Evolutionary conservation across 2,329 filamentous ascomycete species (phyloP), one percentile per base, ranked within the genome.

Genomic region (Corynespora cassiicola): DNA sequence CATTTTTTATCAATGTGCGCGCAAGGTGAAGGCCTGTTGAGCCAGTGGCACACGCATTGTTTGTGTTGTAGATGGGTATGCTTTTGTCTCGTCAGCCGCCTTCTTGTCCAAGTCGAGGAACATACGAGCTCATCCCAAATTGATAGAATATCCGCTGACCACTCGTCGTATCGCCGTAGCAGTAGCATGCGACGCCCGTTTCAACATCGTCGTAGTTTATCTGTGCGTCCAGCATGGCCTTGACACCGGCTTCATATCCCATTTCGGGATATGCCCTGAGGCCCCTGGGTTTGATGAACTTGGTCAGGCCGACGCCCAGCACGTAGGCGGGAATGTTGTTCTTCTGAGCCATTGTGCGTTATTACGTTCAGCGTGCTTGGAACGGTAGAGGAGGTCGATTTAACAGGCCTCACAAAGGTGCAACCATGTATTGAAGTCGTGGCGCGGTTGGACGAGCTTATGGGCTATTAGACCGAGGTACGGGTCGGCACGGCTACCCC

Each of bases 71-170:
- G 66, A 97, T 90, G 59, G 92, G 92, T 56, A 97, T 96, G 10
- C 60, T 62, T 23, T 1, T 16, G 11, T 2, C 1, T 63, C 85
- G 26, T 54, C 22, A 56, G 34, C 17, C 12, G 31, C n/a, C 3
- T 21, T 5, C 10, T 35, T 2, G 3, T 10, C n/a, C n/a, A n/a
- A 17, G 14, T n/a, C 17, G 6, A 19, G n/a, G 17, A 11, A 39
- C 56, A 6, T 51, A 62, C 57, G 54, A 78, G 35, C 90, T 96
- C 85, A 96, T 90, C 74, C 92, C 92, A 68, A 97, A 96, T 72
- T 96, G 92, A 73, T 97, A 97, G 73, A 97, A 96, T 58, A 96
- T 90, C 45, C 92, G 84, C 75, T 96, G 91, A 31, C 92, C 92
- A 68, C 87, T 91, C 34, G 91, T 96, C 42, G 86, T 92, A 75